Evolutionary conservation across 2,329 filamentous ascomycete species (phyloP).

Genomic region (Catunica adiposa): DNA sequence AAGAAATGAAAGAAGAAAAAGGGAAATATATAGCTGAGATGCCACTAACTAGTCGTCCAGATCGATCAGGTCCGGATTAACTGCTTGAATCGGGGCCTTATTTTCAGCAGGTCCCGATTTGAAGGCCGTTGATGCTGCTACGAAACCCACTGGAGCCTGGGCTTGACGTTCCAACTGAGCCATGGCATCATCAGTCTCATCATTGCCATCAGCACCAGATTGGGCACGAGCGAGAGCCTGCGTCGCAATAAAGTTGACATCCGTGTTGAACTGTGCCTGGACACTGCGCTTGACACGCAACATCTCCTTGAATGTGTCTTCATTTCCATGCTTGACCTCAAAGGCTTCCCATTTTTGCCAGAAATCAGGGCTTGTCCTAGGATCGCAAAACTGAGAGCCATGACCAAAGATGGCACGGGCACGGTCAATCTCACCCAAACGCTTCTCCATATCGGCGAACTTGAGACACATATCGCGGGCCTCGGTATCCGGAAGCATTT

Average conservation of each 20-base stretch:
- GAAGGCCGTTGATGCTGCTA: conserved; percentile 40
- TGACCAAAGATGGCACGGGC: conserved; percentile 92
- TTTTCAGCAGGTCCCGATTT: conserved; percentile 51
- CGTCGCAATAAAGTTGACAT: conserved; percentile 95
- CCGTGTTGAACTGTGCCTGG: conserved; percentile 94
- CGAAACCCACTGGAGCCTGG: conserved; percentile 78
- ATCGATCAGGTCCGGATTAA: conserved; percentile 76
- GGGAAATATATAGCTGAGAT: conserved; percentile 6
- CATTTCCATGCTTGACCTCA: conserved; percentile 94
- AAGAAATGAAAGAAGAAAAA: conserved; percentile 12
- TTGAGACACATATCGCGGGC: conserved; percentile 97
- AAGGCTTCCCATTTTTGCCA: conserved; percentile 97
- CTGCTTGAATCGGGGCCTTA: conserved; percentile 28
- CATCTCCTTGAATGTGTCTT: conserved; percentile 99
- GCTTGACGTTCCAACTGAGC: conserved; percentile 73
- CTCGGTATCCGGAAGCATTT: conserved; percentile 80
- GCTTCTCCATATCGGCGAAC: conserved; percentile 91
- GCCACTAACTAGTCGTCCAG: conserved; percentile 39
- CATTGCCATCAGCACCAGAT: conserved; percentile 29
- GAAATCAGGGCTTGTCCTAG: conserved; percentile 72
- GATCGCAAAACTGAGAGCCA: conserved; percentile 93
- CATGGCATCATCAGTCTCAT: conserved; percentile 48
- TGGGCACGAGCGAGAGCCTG: conserved; percentile 79
- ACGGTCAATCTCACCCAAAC: conserved; percentile 83
- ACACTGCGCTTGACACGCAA: conserved; percentile 92